phyloP scores from a whole-genome alignment of 2,329 filamentous ascomycete genomes.

The Exophiala sideris region DNA sequence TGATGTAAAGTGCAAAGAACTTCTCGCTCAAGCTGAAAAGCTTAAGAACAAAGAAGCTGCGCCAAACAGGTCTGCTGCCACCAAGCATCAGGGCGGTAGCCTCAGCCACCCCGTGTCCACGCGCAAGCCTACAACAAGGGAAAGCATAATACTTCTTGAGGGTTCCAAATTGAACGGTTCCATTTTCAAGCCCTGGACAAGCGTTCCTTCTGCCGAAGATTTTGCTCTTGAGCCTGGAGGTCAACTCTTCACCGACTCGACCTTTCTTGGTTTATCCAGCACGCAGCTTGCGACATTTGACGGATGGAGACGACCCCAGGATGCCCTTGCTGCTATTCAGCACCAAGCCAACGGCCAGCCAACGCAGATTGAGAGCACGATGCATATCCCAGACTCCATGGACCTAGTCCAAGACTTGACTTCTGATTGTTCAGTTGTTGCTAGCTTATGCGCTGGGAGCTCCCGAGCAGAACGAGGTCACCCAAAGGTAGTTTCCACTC shows the following conservation, averaged over 20 bases:
- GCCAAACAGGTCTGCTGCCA: not conserved
- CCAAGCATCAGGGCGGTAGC: conserved; percentile 23
- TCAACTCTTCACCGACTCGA: conserved; percentile 62
- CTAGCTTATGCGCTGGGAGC: conserved; percentile 81
- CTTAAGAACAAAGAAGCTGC: conserved; percentile 56
- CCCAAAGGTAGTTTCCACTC: conserved; percentile 54
- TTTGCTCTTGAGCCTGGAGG: conserved; percentile 57
- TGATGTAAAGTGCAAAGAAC: conserved; percentile 63
- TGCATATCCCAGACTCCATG: conserved; percentile 55
- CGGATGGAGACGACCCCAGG: conserved; percentile 74
- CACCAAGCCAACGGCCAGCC: conserved; percentile 30
- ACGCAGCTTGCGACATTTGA: conserved; percentile 73
- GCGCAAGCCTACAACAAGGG: conserved; percentile 62
- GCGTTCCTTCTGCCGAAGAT: conserved; percentile 56
- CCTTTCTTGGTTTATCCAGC: conserved; percentile 68
- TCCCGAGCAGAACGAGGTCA: conserved; percentile 67
- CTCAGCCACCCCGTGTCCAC: conserved; percentile 41
- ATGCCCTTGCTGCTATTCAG: conserved; percentile 54
- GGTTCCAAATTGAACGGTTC: conserved; percentile 78
- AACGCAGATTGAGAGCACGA: conserved; percentile 44
- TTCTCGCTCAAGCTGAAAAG: conserved; percentile 69
- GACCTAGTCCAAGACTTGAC: conserved; percentile 95
- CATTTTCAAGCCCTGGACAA: conserved; percentile 81
- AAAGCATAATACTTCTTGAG: conserved; percentile 72
- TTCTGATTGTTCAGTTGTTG: conserved; percentile 95